Conservation (phyloP, 2,329 filamentous ascomycete genomes). For the Aspergillus phoenicis region DNA sequence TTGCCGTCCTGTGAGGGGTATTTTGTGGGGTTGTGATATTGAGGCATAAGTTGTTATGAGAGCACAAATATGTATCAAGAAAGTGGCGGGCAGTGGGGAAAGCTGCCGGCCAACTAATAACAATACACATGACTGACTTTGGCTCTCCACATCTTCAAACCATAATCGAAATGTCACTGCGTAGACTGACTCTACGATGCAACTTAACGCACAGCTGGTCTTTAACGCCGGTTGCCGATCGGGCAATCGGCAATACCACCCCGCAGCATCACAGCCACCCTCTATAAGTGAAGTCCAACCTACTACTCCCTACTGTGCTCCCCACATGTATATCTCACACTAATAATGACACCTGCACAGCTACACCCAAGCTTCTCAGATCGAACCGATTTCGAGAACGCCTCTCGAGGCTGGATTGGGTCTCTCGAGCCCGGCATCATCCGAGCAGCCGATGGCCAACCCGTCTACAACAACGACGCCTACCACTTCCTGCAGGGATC, state of each 20-base stretch:
- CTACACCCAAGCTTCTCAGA: constrained; percentile 15
- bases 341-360: not conserved
- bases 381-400: constrained; percentile 22
- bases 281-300: not conserved
- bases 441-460: constrained; percentile 28
- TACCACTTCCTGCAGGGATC: constrained; percentile 33
- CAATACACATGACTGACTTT: not conserved
- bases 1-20: not conserved
- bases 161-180: no score
- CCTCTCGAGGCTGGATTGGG: constrained; percentile 26
- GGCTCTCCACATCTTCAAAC: no score
- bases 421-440: constrained; percentile 23
- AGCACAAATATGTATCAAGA: not conserved
- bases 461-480: constrained; percentile 36
- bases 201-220: not conserved
- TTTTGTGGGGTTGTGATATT: not conserved
- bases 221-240: constrained; percentile 4
- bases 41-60: not conserved
- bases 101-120: not conserved
- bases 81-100: not conserved
- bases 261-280: not conserved
- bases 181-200: no score
- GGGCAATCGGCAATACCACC: not conserved
- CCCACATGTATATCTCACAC: no score
- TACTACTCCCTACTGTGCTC: not conserved